phyloP scores from a whole-genome alignment of 257 asterid genomes.

The Solanum pinnatisectum region DNA sequence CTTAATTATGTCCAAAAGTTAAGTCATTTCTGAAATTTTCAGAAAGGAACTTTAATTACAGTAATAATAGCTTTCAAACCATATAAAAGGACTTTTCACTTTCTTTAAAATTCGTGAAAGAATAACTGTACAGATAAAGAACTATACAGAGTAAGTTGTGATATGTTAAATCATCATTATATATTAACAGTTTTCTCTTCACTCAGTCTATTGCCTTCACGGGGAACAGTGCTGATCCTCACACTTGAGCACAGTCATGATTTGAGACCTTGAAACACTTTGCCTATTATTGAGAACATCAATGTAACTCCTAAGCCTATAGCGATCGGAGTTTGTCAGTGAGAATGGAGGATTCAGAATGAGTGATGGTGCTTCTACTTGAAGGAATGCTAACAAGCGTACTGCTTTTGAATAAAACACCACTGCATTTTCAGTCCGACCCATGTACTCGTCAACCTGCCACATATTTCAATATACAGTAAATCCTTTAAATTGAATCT shows the following conservation, averaged over 20 bases:
- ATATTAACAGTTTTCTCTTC: neutral
- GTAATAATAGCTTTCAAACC: neutral
- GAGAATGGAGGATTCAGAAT: constrained; percentile 75
- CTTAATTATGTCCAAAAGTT: neutral
- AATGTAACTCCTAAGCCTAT: constrained; percentile 54
- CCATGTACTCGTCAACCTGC: constrained; percentile 82
- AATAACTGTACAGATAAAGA: constrained; percentile 1
- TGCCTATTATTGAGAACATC: constrained; percentile 51
- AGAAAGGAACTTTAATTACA: neutral
- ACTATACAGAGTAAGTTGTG: neutral
- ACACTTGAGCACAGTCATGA: constrained; percentile 39
- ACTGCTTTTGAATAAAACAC: constrained; percentile 58
- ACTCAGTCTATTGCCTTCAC: neutral
- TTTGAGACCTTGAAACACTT: constrained; percentile 53
- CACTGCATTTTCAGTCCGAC: constrained; percentile 41
- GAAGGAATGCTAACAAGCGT: constrained; percentile 37
- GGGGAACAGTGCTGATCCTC: constrained; percentile 29
- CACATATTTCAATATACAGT: neutral
- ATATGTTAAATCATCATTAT: constrained; percentile 1
- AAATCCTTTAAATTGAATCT: neutral
- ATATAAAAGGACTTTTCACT: neutral
- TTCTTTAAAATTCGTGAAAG: neutral
- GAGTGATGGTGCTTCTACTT: constrained; percentile 69
- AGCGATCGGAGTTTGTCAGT: constrained; percentile 61
- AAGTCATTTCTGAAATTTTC: neutral